Evolutionary conservation across 2,329 filamentous ascomycete genomes (phyloP), one percentile per base, ranked within the genome.

Genomic region (Botryotinia convoluta): DNA sequence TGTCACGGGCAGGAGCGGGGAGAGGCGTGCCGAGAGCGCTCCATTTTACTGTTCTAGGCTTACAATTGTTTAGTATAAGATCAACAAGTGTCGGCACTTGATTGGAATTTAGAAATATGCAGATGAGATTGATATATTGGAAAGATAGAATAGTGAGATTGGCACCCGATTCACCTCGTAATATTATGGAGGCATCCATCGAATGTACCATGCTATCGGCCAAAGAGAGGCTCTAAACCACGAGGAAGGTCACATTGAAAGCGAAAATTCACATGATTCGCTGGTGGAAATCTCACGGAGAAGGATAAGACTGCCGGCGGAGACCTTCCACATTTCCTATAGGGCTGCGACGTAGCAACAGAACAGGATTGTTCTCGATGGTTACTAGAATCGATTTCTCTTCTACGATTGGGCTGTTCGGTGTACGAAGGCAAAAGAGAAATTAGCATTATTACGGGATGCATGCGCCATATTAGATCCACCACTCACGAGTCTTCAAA

Each of bases 11-110:
- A 20, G 1, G 45, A 67, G 32, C 20, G 45, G 32, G 32, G 35
- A 35, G 35, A 39, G 32, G 22, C 22, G 26, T n/a, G 26, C 16
- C 26, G 16, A 68, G 16, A 22, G 26, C 26, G 16, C 32, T 39
- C 14, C 2, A 22, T 68, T 39, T 42, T 22, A 1, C 45, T 42
- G 18, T 29, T 42, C 16, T 42, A 26, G 64, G 26, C 39, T 35
- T 68, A 14, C 26, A 39, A 29, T 9, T 20, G n/a, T 9, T 32
- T n/a, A n/a, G 35, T 1, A 67, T 54, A 35, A 26, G 26, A 68
- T 5, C 35, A 72, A 72, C 60, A 57, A 72, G 45, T 67, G n/a
- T 72, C 35, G n/a, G 20, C 9, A 37, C 14, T 22, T 59, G 45
- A 59, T 57, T 51, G 60, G 69, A 64, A 57, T 67, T 29, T 35